Percentiles rank a stretch among this genome's conserved stretches.
Evolutionary conservation across 2,329 filamentous ascomycete genomes (phyloP).

Genomic region (Penicillium freii): DNA sequence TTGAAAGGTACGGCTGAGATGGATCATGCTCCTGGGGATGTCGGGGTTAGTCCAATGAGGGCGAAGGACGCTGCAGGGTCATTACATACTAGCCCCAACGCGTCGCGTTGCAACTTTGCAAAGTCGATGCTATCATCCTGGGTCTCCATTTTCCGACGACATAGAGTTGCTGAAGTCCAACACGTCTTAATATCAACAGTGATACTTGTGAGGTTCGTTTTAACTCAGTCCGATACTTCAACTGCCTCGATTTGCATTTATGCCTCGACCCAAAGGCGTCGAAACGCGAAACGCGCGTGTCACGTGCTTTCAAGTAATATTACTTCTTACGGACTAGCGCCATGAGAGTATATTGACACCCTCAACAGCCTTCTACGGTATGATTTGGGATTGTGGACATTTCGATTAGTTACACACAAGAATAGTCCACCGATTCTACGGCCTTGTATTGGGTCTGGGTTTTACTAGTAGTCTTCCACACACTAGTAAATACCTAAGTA

Average conservation of each 20-base stretch:
- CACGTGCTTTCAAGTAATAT: conserved; percentile 34
- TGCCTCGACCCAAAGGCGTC: background rate
- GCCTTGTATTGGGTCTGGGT: no score
- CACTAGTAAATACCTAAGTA: no score
- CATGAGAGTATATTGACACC: background rate
- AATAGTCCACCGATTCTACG: no score
- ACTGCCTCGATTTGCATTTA: background rate
- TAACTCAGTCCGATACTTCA: background rate
- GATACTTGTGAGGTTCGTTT: background rate
- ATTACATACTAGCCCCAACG: conserved; percentile 41
- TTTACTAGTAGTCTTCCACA: no score
- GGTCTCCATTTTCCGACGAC: background rate
- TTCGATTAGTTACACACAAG: background rate
- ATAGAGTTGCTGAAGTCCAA: background rate
- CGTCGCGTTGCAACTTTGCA: conserved; percentile 41
- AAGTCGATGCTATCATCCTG: conserved; percentile 42
- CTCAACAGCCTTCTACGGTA: background rate
- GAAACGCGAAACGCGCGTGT: conserved; percentile 27
- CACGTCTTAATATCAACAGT: background rate
- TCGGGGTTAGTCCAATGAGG: conserved; percentile 32
- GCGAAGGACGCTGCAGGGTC: conserved; percentile 28
- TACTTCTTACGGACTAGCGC: conserved; percentile 21
- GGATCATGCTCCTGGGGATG: conserved; percentile 28
- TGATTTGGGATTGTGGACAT: background rate
- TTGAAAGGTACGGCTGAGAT: conserved; percentile 24